Base-by-base conservation (phyloP, 805 yeast genomes). In the Schwanniomyces occidentalis region DNA sequence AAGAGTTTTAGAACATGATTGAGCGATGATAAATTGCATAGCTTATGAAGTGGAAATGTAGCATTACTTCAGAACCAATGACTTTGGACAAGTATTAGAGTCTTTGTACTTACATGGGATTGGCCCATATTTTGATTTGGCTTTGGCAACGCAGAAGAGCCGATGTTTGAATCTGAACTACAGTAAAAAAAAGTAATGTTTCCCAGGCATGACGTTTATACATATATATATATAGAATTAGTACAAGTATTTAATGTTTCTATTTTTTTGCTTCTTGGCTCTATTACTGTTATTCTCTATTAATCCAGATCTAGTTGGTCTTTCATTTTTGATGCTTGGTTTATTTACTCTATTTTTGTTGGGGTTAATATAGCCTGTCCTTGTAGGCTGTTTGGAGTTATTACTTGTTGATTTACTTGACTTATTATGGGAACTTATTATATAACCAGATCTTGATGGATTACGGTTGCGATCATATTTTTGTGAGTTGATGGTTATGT, bases 231-330 rank as follows among this genome's bases (percentile, higher is more conserved):
- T 9, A 20, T 8, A 20, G 7, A 2, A 27, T 33, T 35, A 39
- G 26, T 39, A 39, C 23, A 39, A 35, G 25, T 39, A 27, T 36
- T 40, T 48, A 20, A 45, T 46, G 17, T 38, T 35, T 28, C 21
- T 45, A 16, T 31, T 20, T 22, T 34, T 40, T 25, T 35, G 37
- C 24, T 39, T 45, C 29, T 46, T 44, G 22, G 32, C 27, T 23
- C 24, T 32, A 10, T 41, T 40, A 14, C 35, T 36, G n/a, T n/a
- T n/a, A 12, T 30, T 44, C 33, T 52, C 55, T 17, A 55, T 44
- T 20, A 46, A 36, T 9, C 61, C 62, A 4, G 58, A 45, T 19
- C 61, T 36, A 2, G 60, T 44, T 4, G 61, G 51, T 30, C 16
- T 41, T 39, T 27, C 44, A 31, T 25, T 40, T 37, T 8, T 33